Evolutionary conservation across 345 rosid genomes (phyloP).

Genomic region (Stellera chamaejasme): DNA sequence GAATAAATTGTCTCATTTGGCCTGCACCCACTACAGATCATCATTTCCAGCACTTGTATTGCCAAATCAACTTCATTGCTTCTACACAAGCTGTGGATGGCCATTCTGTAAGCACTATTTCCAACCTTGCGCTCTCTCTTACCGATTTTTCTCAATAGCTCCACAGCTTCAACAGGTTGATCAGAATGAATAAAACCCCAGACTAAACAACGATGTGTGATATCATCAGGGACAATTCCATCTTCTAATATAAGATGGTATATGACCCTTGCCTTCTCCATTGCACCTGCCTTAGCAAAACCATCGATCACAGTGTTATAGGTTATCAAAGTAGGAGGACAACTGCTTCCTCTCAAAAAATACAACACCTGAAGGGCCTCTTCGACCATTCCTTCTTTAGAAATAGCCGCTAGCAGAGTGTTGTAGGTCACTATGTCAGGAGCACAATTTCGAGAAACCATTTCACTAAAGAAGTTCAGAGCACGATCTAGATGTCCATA

Average conservation of each 20-base stretch:
- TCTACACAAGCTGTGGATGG: conserved; percentile 53
- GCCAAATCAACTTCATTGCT: conserved; percentile 54
- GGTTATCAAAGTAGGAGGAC: conserved; percentile 59
- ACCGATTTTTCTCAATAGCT: conserved; percentile 46
- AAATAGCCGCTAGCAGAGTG: conserved; percentile 57
- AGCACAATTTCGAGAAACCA: conserved; percentile 36
- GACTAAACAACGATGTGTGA: conserved; percentile 55
- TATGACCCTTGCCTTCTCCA: conserved; percentile 44
- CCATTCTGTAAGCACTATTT: conserved; percentile 36
- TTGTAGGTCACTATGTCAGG: conserved; percentile 85
- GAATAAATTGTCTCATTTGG: conserved; percentile 42
- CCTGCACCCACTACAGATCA: conserved; percentile 43
- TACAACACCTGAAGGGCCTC: conserved; percentile 53
- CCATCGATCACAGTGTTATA: conserved; percentile 74
- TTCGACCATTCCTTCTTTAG: conserved; percentile 56
- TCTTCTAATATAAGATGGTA: conserved; percentile 45
- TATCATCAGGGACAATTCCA: conserved; percentile 63
- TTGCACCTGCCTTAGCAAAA: conserved; percentile 38
- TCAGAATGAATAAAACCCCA: conserved; percentile 56
- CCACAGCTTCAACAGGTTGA: conserved; percentile 45
- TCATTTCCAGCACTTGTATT: conserved; percentile 53
- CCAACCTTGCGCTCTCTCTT: conserved; percentile 40
- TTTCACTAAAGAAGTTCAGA: conserved; percentile 48
- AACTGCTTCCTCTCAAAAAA: conserved; percentile 31
- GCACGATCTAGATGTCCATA: conserved; percentile 59